Conservation (phyloP, 371 early-diverging fungal species). For the Rhizopus arrhizus region DNA sequence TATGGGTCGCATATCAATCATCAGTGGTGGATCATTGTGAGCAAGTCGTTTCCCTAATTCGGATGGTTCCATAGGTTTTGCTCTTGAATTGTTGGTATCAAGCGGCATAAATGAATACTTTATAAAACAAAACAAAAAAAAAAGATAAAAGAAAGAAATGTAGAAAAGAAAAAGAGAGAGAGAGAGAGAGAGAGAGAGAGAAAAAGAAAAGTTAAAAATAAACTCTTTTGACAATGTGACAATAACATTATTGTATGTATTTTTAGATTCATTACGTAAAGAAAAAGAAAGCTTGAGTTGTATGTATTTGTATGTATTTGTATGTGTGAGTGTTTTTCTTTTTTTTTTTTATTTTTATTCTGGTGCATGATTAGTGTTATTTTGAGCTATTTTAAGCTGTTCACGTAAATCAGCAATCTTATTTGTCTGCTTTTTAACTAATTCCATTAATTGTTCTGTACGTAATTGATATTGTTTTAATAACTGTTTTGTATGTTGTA, state of each 20-base stretch:
- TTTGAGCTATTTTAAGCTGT: conserved; percentile 14
- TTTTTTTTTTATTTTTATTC: background rate
- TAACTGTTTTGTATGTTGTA: conserved; percentile 28
- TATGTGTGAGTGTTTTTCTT: background rate
- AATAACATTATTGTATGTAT: no score
- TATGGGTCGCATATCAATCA: conserved; percentile 50
- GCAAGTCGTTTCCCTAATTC: conserved; percentile 5
- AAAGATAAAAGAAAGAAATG: no score
- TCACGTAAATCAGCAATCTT: conserved; percentile 33
- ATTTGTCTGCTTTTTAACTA: conserved; percentile 30
- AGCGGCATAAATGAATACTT: no score
- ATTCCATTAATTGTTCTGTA: conserved; percentile 31
- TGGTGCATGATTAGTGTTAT: background rate
- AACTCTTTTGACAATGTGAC: no score
- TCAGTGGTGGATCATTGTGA: conserved; percentile 23
- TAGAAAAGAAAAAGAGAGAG: no score
- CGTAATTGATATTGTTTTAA: conserved; percentile 27
- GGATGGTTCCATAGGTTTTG: conserved; percentile 8
- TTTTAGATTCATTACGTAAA: background rate
- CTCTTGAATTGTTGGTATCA: background rate
- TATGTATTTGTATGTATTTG: background rate
- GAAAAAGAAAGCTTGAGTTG: background rate
- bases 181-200: no score
- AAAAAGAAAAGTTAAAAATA: no score
- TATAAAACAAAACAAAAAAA: no score